Base-by-base conservation (phyloP, 1,284 basidiomycete species). In the Leccinum pachyderme region DNA sequence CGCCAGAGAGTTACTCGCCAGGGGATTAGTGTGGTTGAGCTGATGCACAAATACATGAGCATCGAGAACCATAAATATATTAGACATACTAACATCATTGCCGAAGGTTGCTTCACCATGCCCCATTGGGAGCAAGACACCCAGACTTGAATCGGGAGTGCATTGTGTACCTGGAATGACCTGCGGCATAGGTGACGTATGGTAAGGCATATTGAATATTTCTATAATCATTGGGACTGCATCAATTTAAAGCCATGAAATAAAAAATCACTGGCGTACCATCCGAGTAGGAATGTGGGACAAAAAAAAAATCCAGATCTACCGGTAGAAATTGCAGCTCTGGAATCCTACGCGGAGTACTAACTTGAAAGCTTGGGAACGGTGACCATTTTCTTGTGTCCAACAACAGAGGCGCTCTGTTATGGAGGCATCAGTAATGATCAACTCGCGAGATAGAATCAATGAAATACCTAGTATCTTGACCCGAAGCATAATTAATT, bases 331-430 rank as follows among this genome's bases (percentile, higher is more conserved):
- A 4, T 37, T 46, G 32, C n/a, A 29, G 25, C 3, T 13, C 22
- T 11, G 31, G 29, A 13, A 22, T 15, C 11, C 2, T 5, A n/a
- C 5, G 31, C 4, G 41, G 51, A 32, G 18, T 18, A 1, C 22
- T 1, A 7, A 8, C 27, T 18, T 18, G 18, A 27, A 37, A 25
- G 12, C 25, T 15, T 2, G 13, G 25, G 11, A 4, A 8, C 3
- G 31, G 41, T 1, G 56, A 45, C 56, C 47, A 56, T 29, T 24
- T 29, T 2, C 44, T 27, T 9, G 47, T 55, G n/a, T 50, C 39
- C 12, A 49, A 9, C 22, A 32, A 22, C 9, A 5, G 22, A 5
- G 24, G 3, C 8, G 22, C 1, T 13, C 39, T 22, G 13, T 31
- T 46, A 37, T 18, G 7, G 7, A 18, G 24, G 22, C 18, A 25